Conservation (phyloP, 2,329 filamentous ascomycete genomes). For the Penicillium sp. region DNA sequence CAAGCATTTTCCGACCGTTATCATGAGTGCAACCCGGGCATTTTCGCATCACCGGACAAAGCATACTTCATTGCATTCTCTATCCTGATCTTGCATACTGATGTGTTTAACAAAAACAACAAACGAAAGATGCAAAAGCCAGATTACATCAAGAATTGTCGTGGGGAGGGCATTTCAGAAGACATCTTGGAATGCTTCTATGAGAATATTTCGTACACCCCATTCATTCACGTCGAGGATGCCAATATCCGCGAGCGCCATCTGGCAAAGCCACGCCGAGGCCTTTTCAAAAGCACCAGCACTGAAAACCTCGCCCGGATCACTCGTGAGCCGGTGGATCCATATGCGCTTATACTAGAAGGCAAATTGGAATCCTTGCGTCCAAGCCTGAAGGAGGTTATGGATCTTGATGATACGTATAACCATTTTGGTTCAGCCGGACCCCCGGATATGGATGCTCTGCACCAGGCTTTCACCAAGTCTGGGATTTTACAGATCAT, state of each 20-base stretch:
- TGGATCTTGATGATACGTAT: slow-evolving; percentile 90
- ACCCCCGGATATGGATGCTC: slow-evolving; percentile 74
- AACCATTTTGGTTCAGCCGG: slow-evolving; percentile 77
- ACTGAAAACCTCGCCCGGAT: slow-evolving; percentile 65
- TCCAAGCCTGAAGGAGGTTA: slow-evolving; percentile 86
- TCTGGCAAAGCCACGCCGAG: slow-evolving; percentile 70
- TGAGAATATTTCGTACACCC: slow-evolving; percentile 97
- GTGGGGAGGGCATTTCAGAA: slow-evolving; percentile 86
- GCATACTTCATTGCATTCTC: slow-evolving; percentile 99
- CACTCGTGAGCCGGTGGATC: slow-evolving; percentile 84
- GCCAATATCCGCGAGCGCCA: slow-evolving; percentile 72
- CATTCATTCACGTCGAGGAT: slow-evolving; percentile 96
- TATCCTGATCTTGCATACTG: slow-evolving; percentile 91
- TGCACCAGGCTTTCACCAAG: slow-evolving; percentile 87
- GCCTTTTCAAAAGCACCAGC: slow-evolving; percentile 66
- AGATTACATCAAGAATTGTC: slow-evolving; percentile 94
- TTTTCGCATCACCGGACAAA: slow-evolving; percentile 81
- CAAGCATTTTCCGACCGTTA: slow-evolving; percentile 96
- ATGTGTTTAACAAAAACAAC: slow-evolving; percentile 99
- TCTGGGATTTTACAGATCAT: slow-evolving; percentile 94
- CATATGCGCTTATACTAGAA: slow-evolving; percentile 91
- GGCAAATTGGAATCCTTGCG: slow-evolving; percentile 79
- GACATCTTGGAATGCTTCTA: slow-evolving; percentile 96
- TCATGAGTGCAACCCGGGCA: slow-evolving; percentile 96
- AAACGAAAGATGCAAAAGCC: slow-evolving; percentile 97